Conservation (phyloP, 2,329 filamentous ascomycete species). For the Penicillium sp. region DNA sequence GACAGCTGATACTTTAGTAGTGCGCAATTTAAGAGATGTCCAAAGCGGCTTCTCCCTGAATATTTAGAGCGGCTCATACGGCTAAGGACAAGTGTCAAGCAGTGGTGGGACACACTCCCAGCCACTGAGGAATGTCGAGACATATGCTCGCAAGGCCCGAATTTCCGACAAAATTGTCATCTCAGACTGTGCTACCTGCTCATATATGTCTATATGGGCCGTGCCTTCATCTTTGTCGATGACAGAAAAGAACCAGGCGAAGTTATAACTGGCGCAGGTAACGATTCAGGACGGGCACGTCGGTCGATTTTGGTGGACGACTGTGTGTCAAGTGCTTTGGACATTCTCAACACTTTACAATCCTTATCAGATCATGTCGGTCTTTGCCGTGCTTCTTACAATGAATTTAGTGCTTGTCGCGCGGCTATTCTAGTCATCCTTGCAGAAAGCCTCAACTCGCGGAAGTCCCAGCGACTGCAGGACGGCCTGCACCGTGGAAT, state of each 20-base stretch:
- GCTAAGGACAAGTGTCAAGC: constrained; percentile 27
- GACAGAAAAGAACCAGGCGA: constrained; percentile 18
- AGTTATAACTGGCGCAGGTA: background rate
- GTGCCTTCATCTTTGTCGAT: constrained; percentile 43
- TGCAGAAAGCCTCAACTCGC: constrained; percentile 29
- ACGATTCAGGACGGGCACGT: constrained; percentile 19
- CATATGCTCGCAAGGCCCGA: constrained; percentile 30
- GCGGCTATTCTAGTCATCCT: constrained; percentile 46
- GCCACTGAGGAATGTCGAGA: constrained; percentile 31
- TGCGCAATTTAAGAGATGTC: constrained; percentile 31
- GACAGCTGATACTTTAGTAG: constrained; percentile 21
- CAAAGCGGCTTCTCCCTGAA: constrained; percentile 28
- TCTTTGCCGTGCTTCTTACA: constrained; percentile 47
- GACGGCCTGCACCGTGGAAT: constrained; percentile 43
- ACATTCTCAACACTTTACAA: constrained; percentile 43
- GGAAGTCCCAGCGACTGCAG: constrained; percentile 33
- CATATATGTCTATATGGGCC: constrained; percentile 46
- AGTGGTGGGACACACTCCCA: constrained; percentile 35
- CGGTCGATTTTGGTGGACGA: constrained; percentile 39
- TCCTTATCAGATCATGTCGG: constrained; percentile 43
- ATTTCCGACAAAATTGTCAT: constrained; percentile 44
- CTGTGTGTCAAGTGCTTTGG: constrained; percentile 45
- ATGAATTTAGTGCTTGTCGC: constrained; percentile 48
- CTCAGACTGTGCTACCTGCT: constrained; percentile 46
- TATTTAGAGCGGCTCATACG: constrained; percentile 31